Evolutionary conservation across 805 yeast species (phyloP).

Genomic region (Ogataea angusta): DNA sequence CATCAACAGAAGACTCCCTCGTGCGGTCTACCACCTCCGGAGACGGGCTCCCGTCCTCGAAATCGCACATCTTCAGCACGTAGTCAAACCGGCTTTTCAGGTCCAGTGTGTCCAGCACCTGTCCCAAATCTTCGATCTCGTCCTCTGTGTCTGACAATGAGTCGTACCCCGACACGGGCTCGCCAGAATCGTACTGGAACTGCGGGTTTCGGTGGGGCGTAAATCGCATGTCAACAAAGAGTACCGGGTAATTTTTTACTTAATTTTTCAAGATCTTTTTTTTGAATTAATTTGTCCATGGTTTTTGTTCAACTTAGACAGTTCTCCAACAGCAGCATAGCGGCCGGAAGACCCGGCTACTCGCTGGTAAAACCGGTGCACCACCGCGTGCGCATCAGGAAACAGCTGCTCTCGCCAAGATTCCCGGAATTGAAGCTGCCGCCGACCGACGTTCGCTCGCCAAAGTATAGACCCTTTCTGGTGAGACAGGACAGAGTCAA

Average conservation of each 20-base stretch:
- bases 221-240: conserved; percentile 24
- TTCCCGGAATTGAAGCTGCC: conserved; percentile 65
- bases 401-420: conserved; percentile 69
- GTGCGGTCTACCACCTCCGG: too few species aligned
- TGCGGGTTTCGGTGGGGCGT: conserved; percentile 26
- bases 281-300: conserved; percentile 2
- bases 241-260: conserved; percentile 5
- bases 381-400: conserved; percentile 75
- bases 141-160: conserved; percentile 23
- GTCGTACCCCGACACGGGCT: conserved; percentile 27
- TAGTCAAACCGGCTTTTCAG: conserved; percentile 8
- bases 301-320: conserved; percentile 8
- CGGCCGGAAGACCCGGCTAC: conserved; percentile 48
- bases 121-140: conserved; percentile 8
- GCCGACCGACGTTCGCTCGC: conserved; percentile 74
- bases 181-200: conserved; percentile 21
- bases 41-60: background rate
- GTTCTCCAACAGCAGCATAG: conserved; percentile 31
- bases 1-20: too few species aligned
- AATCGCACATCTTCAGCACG: conserved; percentile 2
- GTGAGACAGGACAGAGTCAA: conserved; percentile 77
- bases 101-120: conserved; percentile 2
- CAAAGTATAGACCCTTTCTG: conserved; percentile 69
- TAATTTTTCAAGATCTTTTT: conserved; percentile 2
- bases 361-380: conserved; percentile 89